Base-by-base conservation (phyloP, 176 grass and related monocot species). In the Saccharum officinarum region DNA sequence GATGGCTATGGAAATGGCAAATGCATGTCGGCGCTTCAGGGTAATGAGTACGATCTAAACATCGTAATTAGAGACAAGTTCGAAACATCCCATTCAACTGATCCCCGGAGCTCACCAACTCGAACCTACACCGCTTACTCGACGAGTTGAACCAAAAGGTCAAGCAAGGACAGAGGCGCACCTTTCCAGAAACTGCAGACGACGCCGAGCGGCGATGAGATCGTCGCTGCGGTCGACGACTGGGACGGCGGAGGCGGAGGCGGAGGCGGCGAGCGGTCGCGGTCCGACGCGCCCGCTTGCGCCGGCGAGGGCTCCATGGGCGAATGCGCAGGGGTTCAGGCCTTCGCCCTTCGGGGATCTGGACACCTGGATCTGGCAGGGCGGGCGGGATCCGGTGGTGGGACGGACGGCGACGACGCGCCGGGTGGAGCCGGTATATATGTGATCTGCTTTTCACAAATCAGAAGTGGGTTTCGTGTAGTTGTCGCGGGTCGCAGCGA, bases 181-280 rank as follows among this genome's bases (percentile, higher is more conserved):
- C 94, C 97, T 99, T 92, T 92, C 97, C 97, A 99, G 86, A 94
- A 99, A 80, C 80, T 87, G 86, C 90, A 96, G 75, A 99, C 88
- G 59, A 90, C 94, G 77, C 90, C 83, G 76, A 96, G 92, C 47
- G 97, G 92, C 49, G 97, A 99, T 23, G 94, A 86, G 57, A 90
- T 75, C 57, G 77, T 83, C 49, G 78, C 89, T 31, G 87, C 71
- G 50, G 83, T 80, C 31, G 86, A 77, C 37, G 86, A 67, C 78
- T 74, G 64, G 18, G 82, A 38, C 76, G 84, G 75, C 9, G 74
- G 68, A 1, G 90, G 82, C 52, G 90, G 86, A 55, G 84, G 75
- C 6, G 74, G 68, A 3, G 90, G 82, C 52, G 90, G 86, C 77
- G 84, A 90, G 79, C 88, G 88, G 83, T 94, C 92, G 65, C 87